Evolutionary conservation across 163 green algal genomes (phyloP), one percentile per base, ranked within the genome.

Genomic region (Chloromonas sp.): DNA sequence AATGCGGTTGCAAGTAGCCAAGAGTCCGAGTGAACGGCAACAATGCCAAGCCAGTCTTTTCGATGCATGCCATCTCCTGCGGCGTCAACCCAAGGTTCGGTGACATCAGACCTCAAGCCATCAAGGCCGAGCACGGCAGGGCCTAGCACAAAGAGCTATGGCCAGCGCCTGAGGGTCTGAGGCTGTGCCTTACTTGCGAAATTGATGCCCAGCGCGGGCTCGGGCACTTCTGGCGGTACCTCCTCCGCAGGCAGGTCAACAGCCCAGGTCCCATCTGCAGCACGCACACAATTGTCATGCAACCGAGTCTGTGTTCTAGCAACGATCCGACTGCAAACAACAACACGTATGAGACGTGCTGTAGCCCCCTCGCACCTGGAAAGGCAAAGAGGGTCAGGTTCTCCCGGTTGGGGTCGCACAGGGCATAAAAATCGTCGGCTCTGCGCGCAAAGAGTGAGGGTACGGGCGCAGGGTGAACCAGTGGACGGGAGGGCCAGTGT

Each of bases 141-240:
- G 36, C 36, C 36, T 36, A 36, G 36, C 36, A 36, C 36, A 36
- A 36, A 36, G 36, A 36, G 36, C 36, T 36, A 36, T 36, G 36
- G 36, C 36, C 36, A 36, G 36, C 36, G 36, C 36, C 36, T 36
- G 36, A 36, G 36, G 36, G 36, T 36, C 98, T 36, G 36, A 36
- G 36, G 36, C 36, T 36, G 36, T 36, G 36, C 36, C 36, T 36
- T 94, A 0, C 96, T 88, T 2, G 97, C 97, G 89, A 99, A 99
- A 89, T 99, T 99, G 83, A 99, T 98, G 76, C 97, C 97, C 8
- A 99, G 90, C 0, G 95, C 95, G 2, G 97, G 97, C 89, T 99
- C 97, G 3, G 97, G 97, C 62, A 98, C 90, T 88, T 99, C 97
- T 11, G 14, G 81, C n/a, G 2, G 13, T n/a, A 81, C 77, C 60